Percentiles rank a stretch among this genome's conserved stretches.
These are phyloP conservation scores for Dionaea muscipula DNA, from an alignment of 179 eudicot genomes.

Conservation along the genomic window DNA sequence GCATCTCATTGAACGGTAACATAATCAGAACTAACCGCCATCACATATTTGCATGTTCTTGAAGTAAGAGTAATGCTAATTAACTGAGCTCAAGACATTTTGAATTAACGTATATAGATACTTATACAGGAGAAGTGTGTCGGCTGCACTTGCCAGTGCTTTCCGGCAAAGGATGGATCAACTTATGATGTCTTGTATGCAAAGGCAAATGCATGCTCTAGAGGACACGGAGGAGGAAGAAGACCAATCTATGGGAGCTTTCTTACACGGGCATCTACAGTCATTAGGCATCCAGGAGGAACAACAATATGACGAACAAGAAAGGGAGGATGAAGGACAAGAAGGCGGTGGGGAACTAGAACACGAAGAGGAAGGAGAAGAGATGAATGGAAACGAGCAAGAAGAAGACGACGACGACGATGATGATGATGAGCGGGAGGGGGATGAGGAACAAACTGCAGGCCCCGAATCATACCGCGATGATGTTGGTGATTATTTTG, in stretches of 20 bases:
- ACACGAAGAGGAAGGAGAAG: not conserved
- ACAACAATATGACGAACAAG: not conserved
- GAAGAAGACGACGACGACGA: constrained; percentile 7
- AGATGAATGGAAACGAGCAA: constrained; percentile 8
- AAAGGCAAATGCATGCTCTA: not conserved
- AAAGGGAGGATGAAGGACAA: not conserved
- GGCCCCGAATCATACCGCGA: constrained; percentile 11
- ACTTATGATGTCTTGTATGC: constrained; percentile 31
- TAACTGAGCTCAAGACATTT: too few relatives aligned
- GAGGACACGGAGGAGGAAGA: not conserved
- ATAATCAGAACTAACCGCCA: not conserved
- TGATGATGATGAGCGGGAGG: constrained; percentile 4
- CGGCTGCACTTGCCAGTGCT: constrained; percentile 54
- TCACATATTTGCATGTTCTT: too few relatives aligned
- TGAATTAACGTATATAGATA: too few relatives aligned
- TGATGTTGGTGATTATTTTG: constrained; percentile 18
- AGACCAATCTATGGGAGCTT: not conserved
- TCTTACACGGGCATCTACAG: not conserved
- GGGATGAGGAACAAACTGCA: constrained; percentile 9
- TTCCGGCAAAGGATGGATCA: constrained; percentile 51
- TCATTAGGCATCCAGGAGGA: not conserved
- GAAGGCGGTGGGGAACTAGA: not conserved
- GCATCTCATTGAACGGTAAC: constrained; percentile 60
- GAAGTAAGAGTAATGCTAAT: too few relatives aligned
- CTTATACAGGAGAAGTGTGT: constrained; percentile 56